phyloP scores from a whole-genome alignment of 495 filamentous ascomycete species.

The Jackrogersella multiformis region DNA sequence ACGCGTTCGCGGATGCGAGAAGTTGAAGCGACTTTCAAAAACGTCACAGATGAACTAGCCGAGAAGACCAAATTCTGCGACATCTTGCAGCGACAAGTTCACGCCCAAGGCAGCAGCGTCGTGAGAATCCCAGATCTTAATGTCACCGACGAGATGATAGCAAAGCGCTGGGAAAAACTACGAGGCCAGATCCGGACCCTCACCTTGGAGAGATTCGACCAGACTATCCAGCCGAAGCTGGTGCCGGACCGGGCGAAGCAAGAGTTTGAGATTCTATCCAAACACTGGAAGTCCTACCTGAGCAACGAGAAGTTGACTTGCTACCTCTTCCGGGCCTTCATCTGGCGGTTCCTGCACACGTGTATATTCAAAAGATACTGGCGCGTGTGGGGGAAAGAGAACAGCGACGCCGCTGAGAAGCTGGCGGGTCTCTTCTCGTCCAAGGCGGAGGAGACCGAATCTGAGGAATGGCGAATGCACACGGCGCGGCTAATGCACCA shows the following conservation, averaged over 20 bases:
- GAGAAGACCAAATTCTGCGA: constrained; percentile 36
- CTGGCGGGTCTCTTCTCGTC: constrained; percentile 8
- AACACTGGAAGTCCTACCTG: constrained; percentile 42
- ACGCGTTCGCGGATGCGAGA: constrained; percentile 28
- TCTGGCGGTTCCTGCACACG: constrained; percentile 43
- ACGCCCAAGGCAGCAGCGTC: constrained; percentile 4
- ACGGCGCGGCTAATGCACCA: constrained; percentile 31
- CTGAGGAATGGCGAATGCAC: constrained; percentile 35
- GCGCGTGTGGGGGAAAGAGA: constrained; percentile 38
- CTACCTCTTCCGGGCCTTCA: constrained; percentile 42
- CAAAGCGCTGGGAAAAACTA: constrained; percentile 32
- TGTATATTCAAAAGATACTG: constrained; percentile 31
- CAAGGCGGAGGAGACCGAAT: constrained; percentile 23
- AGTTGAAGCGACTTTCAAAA: constrained; percentile 25
- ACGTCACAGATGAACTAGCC: constrained; percentile 15
- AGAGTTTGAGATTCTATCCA: constrained; percentile 38
- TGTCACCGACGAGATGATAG: constrained; percentile 27
- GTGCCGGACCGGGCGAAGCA: constrained; percentile 21
- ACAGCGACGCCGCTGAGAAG: constrained; percentile 24
- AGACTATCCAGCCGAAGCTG: constrained; percentile 10
- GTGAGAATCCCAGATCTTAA: not conserved
- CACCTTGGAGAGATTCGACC: constrained; percentile 27
- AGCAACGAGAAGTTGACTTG: constrained; percentile 22
- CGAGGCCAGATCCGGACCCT: constrained; percentile 29
- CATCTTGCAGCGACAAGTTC: constrained; percentile 23